These are phyloP conservation scores for Lodderomyces beijingensis DNA, from an alignment of 1,139 yeast genomes.

Conservation along the genomic window DNA sequence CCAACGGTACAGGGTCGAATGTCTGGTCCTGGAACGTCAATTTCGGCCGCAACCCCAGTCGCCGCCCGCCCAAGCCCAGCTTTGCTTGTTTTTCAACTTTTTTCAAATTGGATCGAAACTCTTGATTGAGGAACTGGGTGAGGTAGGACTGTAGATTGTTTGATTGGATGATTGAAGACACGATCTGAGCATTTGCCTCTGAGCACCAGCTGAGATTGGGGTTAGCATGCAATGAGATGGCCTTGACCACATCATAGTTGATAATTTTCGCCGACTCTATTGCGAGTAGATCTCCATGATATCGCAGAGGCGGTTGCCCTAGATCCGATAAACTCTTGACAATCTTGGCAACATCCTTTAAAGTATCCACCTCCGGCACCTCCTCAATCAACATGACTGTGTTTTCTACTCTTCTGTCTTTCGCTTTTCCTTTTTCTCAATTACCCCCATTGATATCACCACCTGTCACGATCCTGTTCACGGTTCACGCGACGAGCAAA, in stretches of 20 bases:
- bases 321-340: neutral
- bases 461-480: no score
- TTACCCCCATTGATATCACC: neutral
- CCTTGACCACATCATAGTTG: constrained; percentile 2
- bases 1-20: constrained; percentile 13
- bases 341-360: neutral
- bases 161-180: constrained; percentile 8
- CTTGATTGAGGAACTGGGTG: constrained; percentile 7
- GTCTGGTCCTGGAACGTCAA: constrained; percentile 16
- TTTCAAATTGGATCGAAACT: constrained; percentile 7
- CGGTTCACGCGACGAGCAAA: no score
- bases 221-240: constrained; percentile 17
- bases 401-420: neutral
- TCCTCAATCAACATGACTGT: constrained; percentile 5
- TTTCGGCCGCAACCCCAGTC: constrained; percentile 14
- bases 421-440: neutral
- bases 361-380: neutral
- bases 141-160: constrained; percentile 5
- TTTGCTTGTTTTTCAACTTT: constrained; percentile 11
- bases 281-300: neutral
- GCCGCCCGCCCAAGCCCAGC: constrained; percentile 11
- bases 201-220: constrained; percentile 31
- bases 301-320: neutral
- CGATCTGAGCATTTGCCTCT: constrained; percentile 14
- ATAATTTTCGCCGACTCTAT: neutral